Evolutionary conservation across 345 rosid genomes (phyloP).

Genomic region (Ceriops tagal): DNA sequence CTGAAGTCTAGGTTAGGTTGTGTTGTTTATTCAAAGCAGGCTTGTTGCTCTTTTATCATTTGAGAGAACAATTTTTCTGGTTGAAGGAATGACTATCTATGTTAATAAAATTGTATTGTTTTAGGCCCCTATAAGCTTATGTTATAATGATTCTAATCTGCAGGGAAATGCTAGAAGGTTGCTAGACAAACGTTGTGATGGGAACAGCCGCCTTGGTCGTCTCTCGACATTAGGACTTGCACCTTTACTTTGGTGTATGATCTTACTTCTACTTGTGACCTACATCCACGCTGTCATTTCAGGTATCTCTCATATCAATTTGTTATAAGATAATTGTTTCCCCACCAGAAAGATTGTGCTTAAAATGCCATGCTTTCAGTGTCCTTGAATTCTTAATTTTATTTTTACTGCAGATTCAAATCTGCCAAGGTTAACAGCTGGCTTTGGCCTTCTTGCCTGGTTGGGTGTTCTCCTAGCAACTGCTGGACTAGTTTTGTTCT

Average conservation of each 20-base stretch:
- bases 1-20: neutral
- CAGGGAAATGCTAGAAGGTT: slow-evolving; percentile 95
- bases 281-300: slow-evolving; percentile 67
- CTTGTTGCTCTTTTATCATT: neutral
- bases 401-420: slow-evolving; percentile 52
- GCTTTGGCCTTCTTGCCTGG: slow-evolving; percentile 85
- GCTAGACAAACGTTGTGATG: slow-evolving; percentile 80
- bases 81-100: neutral
- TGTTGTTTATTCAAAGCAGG: neutral
- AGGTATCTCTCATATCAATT: slow-evolving; percentile 45
- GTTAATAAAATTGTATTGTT: neutral
- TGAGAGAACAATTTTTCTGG: neutral
- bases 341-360: slow-evolving; percentile 10
- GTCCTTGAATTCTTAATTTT: neutral
- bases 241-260: slow-evolving; percentile 67
- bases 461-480: slow-evolving; percentile 68
- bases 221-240: slow-evolving; percentile 90
- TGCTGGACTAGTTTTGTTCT: slow-evolving; percentile 70
- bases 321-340: slow-evolving; percentile 9
- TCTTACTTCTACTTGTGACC: slow-evolving; percentile 55
- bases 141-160: slow-evolving; percentile 15
- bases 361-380: neutral
- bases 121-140: neutral
- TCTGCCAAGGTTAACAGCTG: slow-evolving; percentile 72
- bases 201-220: slow-evolving; percentile 60